Base-by-base conservation (phyloP, 208 protist genomes). In the Leishmania gerbilli region DNA sequence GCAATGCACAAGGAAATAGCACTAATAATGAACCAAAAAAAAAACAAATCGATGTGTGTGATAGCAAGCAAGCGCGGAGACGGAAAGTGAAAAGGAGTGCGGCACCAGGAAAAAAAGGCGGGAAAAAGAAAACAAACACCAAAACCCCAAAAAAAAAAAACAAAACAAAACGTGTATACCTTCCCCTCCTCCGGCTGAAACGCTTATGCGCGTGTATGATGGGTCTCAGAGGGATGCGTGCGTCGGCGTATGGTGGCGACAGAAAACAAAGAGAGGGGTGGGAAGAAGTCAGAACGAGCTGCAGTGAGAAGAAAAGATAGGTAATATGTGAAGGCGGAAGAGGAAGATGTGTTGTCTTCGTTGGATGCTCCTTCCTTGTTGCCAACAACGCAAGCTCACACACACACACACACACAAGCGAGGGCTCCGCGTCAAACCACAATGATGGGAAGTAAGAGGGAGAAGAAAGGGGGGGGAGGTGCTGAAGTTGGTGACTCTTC, bases 261-360 rank as follows among this genome's bases (percentile, higher is more conserved):
- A 67, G 24, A 31, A 31, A 31, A 51, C 34, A 37, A 11, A 49
- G 40, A 72, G 13, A 31, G 21, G 21, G 34, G 40, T 49, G 45
- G n/a, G 49, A 64, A 65, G 62, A 34, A 58, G 37, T 75, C 31
- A 71, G 13, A 83, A 42, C 62, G 13, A 68, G 62, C 9, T 6
- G 15, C 31, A n/a, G 71, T n/a, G 79, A 31, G 37, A 75, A 27
- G 47, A 17, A 74, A 17, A 49, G 60, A 80, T 68, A 31, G 31
- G 31, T 17, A 49, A 65, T n/a, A 74, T 21, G 58, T 65, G 49
- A 80, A 58, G 53, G 74, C n/a, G 77, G 49, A 76, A 34, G 31
- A 40, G 15, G 31, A 68, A 19, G 31, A 68, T 67, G 27, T 40
- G 7, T 40, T 31, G 27, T 68, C 31, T 17, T 68, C 11, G 62